Base-by-base conservation (phyloP, 352 stramenopile genomes). In the Globisporangium takayamanum region DNA sequence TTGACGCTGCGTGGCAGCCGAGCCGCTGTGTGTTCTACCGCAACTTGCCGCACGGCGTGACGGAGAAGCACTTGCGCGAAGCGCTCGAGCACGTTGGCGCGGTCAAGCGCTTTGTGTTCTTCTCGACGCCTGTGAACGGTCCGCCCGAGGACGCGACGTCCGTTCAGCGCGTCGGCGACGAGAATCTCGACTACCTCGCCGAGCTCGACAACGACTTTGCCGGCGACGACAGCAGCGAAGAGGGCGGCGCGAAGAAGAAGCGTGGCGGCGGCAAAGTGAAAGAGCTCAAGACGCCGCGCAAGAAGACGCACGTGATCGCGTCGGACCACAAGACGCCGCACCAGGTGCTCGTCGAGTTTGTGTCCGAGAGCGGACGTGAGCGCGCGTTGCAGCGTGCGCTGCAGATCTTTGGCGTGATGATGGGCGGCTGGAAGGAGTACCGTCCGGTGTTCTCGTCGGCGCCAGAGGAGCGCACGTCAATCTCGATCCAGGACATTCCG, bases 371-470 rank as follows among this genome's bases (percentile, higher is more conserved):
- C 46, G 68, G 59, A 6, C 75, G 70, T 14, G 74, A 86, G 5
- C 75, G 74, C 6, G 85, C 85, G 39, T 72, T 89, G 50, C 84
- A 89, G 62, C 81, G 80, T 10, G 80, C 85, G 50, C 62, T 93
- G 25, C 81, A 90, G 69, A 95, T 95, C 60, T 95, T 95, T 59
- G 85, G 85, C 28, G 83, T 95, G 22, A 93, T 95, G 81, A 90
- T 95, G 78, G 67, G 55, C 22, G 84, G 82, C 53, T 90, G 70
- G 71, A 88, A 86, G n/a, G 80, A 95, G 67, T 86, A 88, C 55
- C 85, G 85, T 0, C 73, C 85, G 0, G 82, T 91, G 56, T 95
- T 95, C 57, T 78, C 81, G 50, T 81, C 80, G 2, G 49, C 64
- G 0, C 67, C 64, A 28, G 73, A 84, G 15, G 50, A 74, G 46